Percentiles rank a stretch among this genome's conserved stretches.
These are phyloP conservation scores for Populus hybrid DNA, from an alignment of 441 rosid species.

Conservation along the genomic window DNA sequence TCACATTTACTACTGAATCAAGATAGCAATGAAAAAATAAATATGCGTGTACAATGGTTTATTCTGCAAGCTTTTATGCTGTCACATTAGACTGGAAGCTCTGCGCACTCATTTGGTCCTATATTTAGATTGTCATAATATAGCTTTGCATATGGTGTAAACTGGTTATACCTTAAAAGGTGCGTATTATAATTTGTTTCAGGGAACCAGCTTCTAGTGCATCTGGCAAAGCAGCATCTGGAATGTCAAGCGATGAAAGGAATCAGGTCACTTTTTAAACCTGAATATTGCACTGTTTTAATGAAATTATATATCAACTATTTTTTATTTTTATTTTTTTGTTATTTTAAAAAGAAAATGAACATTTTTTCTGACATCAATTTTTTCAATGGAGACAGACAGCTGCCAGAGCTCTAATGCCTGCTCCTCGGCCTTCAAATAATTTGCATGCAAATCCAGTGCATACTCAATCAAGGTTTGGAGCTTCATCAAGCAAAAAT, in stretches of 20 bases:
- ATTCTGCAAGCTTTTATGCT: neutral
- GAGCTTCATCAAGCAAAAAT: slow-evolving; percentile 56
- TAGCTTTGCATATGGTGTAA: neutral
- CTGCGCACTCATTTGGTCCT: neutral
- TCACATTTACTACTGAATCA: neutral
- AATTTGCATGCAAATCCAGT: slow-evolving; percentile 31
- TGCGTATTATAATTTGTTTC: slow-evolving; percentile 8
- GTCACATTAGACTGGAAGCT: neutral
- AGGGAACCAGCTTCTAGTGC: slow-evolving; percentile 95
- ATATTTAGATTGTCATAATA: neutral
- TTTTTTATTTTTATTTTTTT: neutral
- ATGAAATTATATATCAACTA: neutral
- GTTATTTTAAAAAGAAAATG: too few species aligned
- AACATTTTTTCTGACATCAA: slow-evolving; percentile 14
- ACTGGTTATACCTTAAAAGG: neutral
- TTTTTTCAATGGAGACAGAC: slow-evolving; percentile 47
- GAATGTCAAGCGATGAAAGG: slow-evolving; percentile 90
- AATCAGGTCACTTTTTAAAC: slow-evolving; percentile 55
- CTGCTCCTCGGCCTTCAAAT: slow-evolving; percentile 76
- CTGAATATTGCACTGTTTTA: slow-evolving; percentile 4
- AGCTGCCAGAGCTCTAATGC: slow-evolving; percentile 87
- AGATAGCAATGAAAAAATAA: neutral
- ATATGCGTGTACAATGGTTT: neutral
- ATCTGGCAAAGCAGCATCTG: slow-evolving; percentile 83
- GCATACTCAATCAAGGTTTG: slow-evolving; percentile 53